A percentile compares a stretch with the other conserved stretches of the same genome.
These are phyloP conservation scores for Ustilago lituana DNA, from an alignment of 1,284 basidiomycete genomes.

Conservation along the genomic window DNA sequence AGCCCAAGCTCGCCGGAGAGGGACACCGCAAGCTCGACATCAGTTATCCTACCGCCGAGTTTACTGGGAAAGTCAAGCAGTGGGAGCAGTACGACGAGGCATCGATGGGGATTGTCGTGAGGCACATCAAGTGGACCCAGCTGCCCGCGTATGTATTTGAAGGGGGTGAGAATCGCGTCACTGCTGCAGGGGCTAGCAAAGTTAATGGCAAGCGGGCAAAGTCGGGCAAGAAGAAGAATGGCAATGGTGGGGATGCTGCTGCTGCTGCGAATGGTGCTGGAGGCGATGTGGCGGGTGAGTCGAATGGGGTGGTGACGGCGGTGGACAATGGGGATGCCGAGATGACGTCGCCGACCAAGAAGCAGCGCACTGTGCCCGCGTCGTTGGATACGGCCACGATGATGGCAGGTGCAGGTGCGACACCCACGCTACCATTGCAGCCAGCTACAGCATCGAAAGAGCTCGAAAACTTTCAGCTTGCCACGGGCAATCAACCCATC, in stretches of 20 bases:
- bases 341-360: conserved; percentile 46
- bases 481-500: conserved; percentile 42
- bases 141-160: conserved; percentile 84
- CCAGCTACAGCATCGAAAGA: conserved; percentile 39
- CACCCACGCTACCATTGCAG: conserved; percentile 44
- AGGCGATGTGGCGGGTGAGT: not conserved
- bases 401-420: conserved; percentile 1
- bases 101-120: conserved; percentile 92
- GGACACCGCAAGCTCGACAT: conserved; percentile 83
- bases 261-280: conserved; percentile 1
- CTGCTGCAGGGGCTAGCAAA: conserved; percentile 74
- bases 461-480: conserved; percentile 51
- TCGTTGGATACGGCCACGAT: not conserved
- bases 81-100: conserved; percentile 96
- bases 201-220: conserved; percentile 81
- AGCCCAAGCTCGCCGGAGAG: conserved; percentile 76
- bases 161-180: conserved; percentile 69
- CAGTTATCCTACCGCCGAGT: conserved; percentile 94
- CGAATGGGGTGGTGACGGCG: conserved; percentile 25
- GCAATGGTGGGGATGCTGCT: conserved; percentile 3
- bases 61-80: conserved; percentile 90
- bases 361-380: conserved; percentile 30
- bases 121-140: conserved; percentile 89
- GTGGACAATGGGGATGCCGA: conserved; percentile 33
- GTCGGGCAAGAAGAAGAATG: conserved; percentile 72